Conservation (phyloP, 1,284 basidiomycete species). For the Chiua sp. region DNA sequence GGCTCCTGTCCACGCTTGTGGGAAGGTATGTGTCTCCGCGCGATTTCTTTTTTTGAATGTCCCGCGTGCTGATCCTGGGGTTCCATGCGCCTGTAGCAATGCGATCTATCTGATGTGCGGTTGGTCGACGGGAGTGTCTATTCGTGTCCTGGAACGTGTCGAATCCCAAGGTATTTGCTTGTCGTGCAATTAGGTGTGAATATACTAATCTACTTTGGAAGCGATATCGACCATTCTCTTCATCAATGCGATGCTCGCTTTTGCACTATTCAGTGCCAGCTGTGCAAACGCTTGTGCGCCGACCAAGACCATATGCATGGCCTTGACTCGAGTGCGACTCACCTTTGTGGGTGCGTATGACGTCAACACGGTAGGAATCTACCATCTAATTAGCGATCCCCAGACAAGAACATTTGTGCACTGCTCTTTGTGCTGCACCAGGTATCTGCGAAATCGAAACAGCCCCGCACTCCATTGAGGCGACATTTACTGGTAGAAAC, state of each 20-base stretch:
- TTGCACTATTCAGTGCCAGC: conserved; percentile 57
- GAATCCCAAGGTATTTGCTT: conserved; percentile 44
- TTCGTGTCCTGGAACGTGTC: conserved; percentile 50
- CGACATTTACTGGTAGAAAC: conserved; percentile 55
- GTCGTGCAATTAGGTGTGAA: too few species aligned
- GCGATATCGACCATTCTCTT: conserved; percentile 48
- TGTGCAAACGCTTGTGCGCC: conserved; percentile 60
- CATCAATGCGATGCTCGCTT: conserved; percentile 58
- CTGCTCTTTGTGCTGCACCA: conserved; percentile 43
- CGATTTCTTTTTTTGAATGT: background rate
- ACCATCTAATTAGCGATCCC: conserved; percentile 4
- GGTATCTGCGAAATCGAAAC: conserved; percentile 66
- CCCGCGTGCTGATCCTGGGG: too few species aligned
- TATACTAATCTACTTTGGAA: too few species aligned
- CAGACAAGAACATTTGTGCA: conserved; percentile 58
- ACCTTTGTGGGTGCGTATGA: conserved; percentile 61
- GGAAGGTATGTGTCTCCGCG: conserved; percentile 42
- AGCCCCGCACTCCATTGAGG: conserved; percentile 59
- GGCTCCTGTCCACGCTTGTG: conserved; percentile 58
- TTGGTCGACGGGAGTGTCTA: conserved; percentile 40
- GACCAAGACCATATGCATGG: conserved; percentile 58
- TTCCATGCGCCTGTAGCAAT: too few species aligned
- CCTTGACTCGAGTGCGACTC: conserved; percentile 43
- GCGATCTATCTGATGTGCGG: conserved; percentile 41
- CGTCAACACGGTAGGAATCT: too few species aligned